Evolutionary conservation across 371 early-diverging fungal genomes (phyloP), one percentile per base, ranked within the genome.

Genomic region (Catenaria anguillulae): DNA sequence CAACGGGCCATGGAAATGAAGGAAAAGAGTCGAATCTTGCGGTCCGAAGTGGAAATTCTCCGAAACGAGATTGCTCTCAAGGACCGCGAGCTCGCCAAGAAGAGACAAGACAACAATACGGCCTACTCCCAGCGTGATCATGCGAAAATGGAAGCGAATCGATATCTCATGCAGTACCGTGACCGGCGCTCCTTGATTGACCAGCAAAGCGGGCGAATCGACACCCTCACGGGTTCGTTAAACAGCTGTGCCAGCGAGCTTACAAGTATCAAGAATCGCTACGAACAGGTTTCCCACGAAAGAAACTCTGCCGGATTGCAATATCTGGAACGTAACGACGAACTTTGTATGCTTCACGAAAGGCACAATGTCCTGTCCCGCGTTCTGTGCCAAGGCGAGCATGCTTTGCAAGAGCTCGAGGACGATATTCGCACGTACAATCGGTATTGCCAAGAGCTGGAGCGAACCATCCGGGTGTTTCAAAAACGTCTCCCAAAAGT

Each of bases 1-100:
- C 80, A 80, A 61, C 66, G 77, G 36, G 71, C 74, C 0, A 73
- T 75, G 19, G 80, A 80, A 63, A 77, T 80, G 78, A 77, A 77
- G 66, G 80, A 80, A 62, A 80, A 80, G 62, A 68, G 74, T 48
- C 74, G 72, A 56, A 77, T 80, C 42, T 60, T 80, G 26, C 65
- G 68, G 0, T 75, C 75, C 62, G 80, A 80, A 69, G 75, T 77
- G 29, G 80, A 80, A 62, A 79, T 80, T 60, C 62, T 80, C 43
- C 65, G 77, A 6, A 72, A 72, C 56, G 79, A 80, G 63, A 72
- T 79, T 15, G 64, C 61, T 31, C 64, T 68, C 55, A 80, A 80
- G 66, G 77, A 76, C 60, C 66, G 75, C 29, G 80, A 79, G 58
- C 67, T 80, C 23, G 64, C 75, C 24, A 75, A 70, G 71, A 64